Evolutionary conservation across 495 filamentous ascomycete species (phyloP), one percentile per base, ranked within the genome.

Genomic region (Penicillium crystallinum): DNA sequence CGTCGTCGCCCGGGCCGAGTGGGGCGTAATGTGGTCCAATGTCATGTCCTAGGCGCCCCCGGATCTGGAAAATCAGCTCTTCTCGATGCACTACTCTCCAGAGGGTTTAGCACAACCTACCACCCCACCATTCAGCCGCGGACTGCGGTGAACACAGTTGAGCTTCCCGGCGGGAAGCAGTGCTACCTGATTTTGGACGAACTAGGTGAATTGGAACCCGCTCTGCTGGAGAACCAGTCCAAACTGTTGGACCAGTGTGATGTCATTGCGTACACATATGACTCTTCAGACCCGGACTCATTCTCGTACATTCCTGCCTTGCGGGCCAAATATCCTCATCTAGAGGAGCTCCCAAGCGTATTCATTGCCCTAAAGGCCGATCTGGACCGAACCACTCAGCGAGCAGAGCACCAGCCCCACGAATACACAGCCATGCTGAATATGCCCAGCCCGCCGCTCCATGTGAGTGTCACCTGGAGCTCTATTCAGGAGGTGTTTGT

Each of bases 111-210:
- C 58, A 75, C 81, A 1, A 85, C 87, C n/a, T 95, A 97, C 63
- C 84, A 88, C 52, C 95, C 95, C 1, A 97, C 92, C 23, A 96
- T 97, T 63, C 91, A 95, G 57, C 91, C 91, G 5, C 85, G 90
- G 11, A 87, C 89, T 2, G 91, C 90, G 3, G 92, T 97, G 56
- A 97, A 98, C 65, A 96, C 89, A 53, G 93, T 98, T 15, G 93
- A 98, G 62, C 81, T 98, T 2, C 90, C 88, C 41, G 93, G 93
- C 23, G 93, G 93, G 21, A 96, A 96, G 61, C 95, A 98, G 68
- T 95, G 90, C 70, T 97, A 97, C 61, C 77, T 98, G 19, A 97
- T 98, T 53, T 76, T 97, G 46, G 88, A 95, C 61, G 93, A 98
- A 64, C 83, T 97, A 2, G 95, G 95, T n/a, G 90, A 97, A 66